Percentiles rank a stretch among this genome's conserved stretches.
Evolutionary conservation across 768 basidiomycete species (phyloP).

Genomic region (Exidia glandulosa): DNA sequence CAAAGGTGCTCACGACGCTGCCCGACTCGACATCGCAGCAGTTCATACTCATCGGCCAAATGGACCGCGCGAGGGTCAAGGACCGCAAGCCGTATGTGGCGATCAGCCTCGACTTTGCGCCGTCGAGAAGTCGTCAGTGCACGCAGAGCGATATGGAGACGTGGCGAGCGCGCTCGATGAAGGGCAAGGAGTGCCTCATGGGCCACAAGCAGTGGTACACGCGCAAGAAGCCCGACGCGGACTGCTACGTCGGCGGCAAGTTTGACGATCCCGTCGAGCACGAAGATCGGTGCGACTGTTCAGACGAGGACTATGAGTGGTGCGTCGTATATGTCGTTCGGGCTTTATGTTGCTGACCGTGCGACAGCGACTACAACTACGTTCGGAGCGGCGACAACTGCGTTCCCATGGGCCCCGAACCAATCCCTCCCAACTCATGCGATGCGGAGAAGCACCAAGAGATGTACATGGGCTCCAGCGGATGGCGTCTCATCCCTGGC

Average conservation of each 20-base stretch:
- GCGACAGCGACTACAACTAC: conserved; percentile 86
- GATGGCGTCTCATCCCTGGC: conserved; percentile 86
- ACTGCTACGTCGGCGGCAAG: conserved; percentile 87
- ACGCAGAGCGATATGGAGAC: conserved; percentile 60
- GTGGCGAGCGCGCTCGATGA: conserved; percentile 72
- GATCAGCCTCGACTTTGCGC: conserved; percentile 75
- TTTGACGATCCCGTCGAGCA: conserved; percentile 77
- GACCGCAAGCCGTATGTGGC: conserved; percentile 53
- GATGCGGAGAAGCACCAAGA: conserved; percentile 34
- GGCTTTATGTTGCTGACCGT: background rate
- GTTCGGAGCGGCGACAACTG: conserved; percentile 65
- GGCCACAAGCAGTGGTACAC: conserved; percentile 97
- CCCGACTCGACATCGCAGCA: conserved; percentile 96
- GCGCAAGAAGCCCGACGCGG: conserved; percentile 67
- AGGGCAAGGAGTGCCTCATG: conserved; percentile 73
- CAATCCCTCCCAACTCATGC: conserved; percentile 70
- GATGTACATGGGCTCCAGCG: conserved; percentile 78
- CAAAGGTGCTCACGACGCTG: conserved; percentile 72
- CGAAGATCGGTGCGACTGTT: conserved; percentile 75
- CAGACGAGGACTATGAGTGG: conserved; percentile 91
- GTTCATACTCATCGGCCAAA: conserved; percentile 78
- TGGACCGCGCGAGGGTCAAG: conserved; percentile 48
- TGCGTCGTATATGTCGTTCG: conserved; percentile 21
- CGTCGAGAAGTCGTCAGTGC: conserved; percentile 61
- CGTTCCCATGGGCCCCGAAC: conserved; percentile 78